A percentile compares a stretch with the other conserved stretches of the same genome.
These are phyloP conservation scores for Tetracentron sinense DNA, from an alignment of 164 flowering plant genomes.

Conservation along the genomic window DNA sequence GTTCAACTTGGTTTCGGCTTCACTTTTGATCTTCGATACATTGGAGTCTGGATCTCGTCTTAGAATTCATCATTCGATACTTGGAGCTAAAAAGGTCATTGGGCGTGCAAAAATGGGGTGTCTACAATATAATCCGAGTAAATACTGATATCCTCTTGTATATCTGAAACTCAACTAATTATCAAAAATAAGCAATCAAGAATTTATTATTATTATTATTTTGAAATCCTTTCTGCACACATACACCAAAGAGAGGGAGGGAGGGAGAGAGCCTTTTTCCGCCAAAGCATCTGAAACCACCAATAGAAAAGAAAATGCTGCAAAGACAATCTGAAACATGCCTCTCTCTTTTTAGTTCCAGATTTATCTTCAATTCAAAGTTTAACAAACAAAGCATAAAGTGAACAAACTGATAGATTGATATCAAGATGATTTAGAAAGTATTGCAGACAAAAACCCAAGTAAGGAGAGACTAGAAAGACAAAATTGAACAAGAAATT, in stretches of 20 bases:
- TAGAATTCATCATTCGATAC: no score
- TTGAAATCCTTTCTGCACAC: no score
- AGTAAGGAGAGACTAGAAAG: no score
- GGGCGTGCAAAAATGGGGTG: no score
- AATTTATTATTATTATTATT: background rate
- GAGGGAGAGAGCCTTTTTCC: constrained; percentile 23
- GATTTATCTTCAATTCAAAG: constrained; percentile 1
- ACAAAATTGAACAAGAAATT: no score
- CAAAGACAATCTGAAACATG: constrained; percentile 32
- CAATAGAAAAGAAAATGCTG: constrained; percentile 36
- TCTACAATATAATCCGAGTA: constrained; percentile 66
- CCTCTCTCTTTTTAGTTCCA: constrained; percentile 29
- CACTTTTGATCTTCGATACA: no score
- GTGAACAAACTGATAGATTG: background rate
- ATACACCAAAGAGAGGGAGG: background rate
- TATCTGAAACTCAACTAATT: constrained; percentile 21
- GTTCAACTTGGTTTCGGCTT: no score
- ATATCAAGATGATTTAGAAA: background rate
- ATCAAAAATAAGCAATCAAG: background rate
- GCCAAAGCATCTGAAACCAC: constrained; percentile 36
- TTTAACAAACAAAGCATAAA: background rate
- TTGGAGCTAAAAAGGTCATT: no score
- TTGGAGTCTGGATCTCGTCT: no score
- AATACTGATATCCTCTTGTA: constrained; percentile 39
- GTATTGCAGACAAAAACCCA: background rate